Percentiles rank a stretch among this genome's conserved stretches.
phyloP scores from a whole-genome alignment of 1,284 basidiomycete species.

The Cronartium quercuum region DNA sequence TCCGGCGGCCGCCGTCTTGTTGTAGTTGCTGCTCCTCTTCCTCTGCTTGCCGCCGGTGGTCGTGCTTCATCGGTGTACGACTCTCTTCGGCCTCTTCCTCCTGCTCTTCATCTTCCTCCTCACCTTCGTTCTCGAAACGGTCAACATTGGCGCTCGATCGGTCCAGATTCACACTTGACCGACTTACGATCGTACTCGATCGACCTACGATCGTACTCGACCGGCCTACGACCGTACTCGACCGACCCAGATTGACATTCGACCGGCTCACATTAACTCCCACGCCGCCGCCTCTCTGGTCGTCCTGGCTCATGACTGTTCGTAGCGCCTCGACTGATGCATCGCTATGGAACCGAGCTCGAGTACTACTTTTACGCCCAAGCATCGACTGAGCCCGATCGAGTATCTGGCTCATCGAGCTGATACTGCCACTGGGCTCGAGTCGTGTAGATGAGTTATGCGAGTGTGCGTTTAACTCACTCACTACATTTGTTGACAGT shows the following conservation, averaged over 20 bases:
- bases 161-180: not conserved
- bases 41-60: too few species aligned
- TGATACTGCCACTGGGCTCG: conserved; percentile 9
- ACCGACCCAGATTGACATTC: not conserved
- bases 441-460: conserved; percentile 10
- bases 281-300: not conserved
- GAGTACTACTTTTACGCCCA: not conserved
- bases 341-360: not conserved
- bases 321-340: not conserved
- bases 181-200: not conserved
- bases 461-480: conserved; percentile 10
- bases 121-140: not conserved
- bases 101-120: not conserved
- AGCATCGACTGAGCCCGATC: conserved; percentile 13
- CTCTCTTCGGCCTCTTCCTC: not conserved
- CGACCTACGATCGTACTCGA: too few species aligned
- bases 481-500: conserved; percentile 11
- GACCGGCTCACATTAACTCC: not conserved
- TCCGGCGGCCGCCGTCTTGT: not conserved
- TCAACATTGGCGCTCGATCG: too few species aligned
- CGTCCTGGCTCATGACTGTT: not conserved
- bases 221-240: too few species aligned
- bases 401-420: conserved; percentile 34
- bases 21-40: not conserved
- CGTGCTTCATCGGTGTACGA: not conserved